A percentile compares a stretch with the other conserved stretches of the same genome.
Conservation (phyloP, 2,329 filamentous ascomycete genomes). For the Aphanocladium album region DNA sequence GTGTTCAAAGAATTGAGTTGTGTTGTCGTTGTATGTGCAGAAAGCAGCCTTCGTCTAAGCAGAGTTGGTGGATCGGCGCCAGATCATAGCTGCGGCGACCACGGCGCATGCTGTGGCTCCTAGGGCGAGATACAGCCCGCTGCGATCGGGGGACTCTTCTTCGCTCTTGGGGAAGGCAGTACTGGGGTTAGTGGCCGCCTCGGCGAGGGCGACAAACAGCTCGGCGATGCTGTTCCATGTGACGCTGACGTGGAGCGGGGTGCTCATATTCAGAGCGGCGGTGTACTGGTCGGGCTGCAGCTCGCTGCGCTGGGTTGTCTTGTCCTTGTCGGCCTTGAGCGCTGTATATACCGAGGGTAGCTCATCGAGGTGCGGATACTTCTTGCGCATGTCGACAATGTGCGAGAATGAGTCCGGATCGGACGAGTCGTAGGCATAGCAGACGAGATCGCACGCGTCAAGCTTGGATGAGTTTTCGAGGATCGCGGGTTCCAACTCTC, state of each 20-base stretch:
- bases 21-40: neutral
- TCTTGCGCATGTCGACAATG: slow-evolving; percentile 73
- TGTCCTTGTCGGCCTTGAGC: slow-evolving; percentile 91
- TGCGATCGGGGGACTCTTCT: slow-evolving; percentile 77
- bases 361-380: slow-evolving; percentile 79
- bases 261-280: slow-evolving; percentile 75
- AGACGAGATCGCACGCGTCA: slow-evolving; percentile 88
- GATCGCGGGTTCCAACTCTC: slow-evolving; percentile 90
- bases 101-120: slow-evolving; percentile 65
- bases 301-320: slow-evolving; percentile 91
- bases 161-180: slow-evolving; percentile 85
- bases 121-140: slow-evolving; percentile 78
- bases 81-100: slow-evolving; percentile 61
- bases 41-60: slow-evolving; percentile 19
- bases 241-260: slow-evolving; percentile 89
- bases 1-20: slow-evolving; percentile 7
- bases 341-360: slow-evolving; percentile 89
- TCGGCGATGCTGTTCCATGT: slow-evolving; percentile 93
- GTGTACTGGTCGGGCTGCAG: slow-evolving; percentile 91
- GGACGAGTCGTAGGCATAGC: slow-evolving; percentile 94
- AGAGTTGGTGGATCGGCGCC: slow-evolving; percentile 52
- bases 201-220: slow-evolving; percentile 85
- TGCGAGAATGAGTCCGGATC: slow-evolving; percentile 95
- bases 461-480: slow-evolving; percentile 87
- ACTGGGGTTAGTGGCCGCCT: slow-evolving; percentile 85